These are phyloP conservation scores for Breynia disticha DNA, from an alignment of 441 rosid species.

Conservation along the genomic window DNA sequence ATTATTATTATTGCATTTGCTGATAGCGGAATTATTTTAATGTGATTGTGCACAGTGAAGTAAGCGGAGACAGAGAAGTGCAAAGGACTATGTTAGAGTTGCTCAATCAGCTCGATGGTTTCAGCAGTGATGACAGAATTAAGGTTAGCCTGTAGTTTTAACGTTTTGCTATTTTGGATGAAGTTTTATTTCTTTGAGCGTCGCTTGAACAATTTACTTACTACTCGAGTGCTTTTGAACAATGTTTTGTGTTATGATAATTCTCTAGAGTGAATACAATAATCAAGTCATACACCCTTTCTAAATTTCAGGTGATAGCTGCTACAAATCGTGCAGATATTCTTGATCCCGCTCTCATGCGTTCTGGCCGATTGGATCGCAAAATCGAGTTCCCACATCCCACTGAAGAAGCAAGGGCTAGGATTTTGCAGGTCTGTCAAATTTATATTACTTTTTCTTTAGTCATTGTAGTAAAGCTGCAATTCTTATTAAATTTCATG, in stretches of 20 bases:
- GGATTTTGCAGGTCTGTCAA: conserved; percentile 65
- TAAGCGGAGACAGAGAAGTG: conserved; percentile 96
- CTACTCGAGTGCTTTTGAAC: too few relatives aligned
- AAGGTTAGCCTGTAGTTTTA: conserved; percentile 46
- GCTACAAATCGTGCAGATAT: conserved; percentile 97
- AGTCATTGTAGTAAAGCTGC: background rate
- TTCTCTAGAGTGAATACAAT: background rate
- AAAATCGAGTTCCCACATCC: conserved; percentile 99
- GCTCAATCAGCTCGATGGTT: conserved; percentile 96
- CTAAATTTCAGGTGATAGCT: conserved; percentile 67
- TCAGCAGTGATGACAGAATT: conserved; percentile 90
- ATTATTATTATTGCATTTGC: too few relatives aligned
- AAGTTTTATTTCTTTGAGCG: too few relatives aligned
- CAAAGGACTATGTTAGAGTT: conserved; percentile 96
- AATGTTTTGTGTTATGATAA: background rate
- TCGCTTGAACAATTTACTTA: too few relatives aligned
- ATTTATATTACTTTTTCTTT: background rate
- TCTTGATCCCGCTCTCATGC: conserved; percentile 96
- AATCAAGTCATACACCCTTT: background rate
- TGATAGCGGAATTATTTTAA: background rate
- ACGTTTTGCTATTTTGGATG: too few relatives aligned
- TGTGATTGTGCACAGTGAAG: conserved; percentile 53
- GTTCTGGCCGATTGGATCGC: conserved; percentile 94
- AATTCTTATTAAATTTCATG: conserved; percentile 1
- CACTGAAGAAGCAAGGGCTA: conserved; percentile 94